Conservation (phyloP, 805 yeast species). For the Saturnispora ahearnii region DNA sequence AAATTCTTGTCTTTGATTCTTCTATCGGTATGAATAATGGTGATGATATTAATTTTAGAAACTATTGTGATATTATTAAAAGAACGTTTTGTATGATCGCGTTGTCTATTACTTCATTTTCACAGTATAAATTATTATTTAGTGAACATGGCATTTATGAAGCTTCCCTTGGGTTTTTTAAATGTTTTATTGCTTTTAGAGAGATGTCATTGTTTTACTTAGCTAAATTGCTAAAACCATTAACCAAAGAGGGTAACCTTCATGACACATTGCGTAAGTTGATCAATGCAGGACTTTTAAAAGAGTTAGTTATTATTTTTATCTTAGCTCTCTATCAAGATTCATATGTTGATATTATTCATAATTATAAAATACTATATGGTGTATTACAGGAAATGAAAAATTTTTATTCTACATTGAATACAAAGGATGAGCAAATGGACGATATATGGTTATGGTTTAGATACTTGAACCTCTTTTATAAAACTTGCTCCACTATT, state of each 20-base stretch:
- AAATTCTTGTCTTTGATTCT: slow-evolving; percentile 13
- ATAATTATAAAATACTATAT: slow-evolving; percentile 20
- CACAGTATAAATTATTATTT: slow-evolving; percentile 20
- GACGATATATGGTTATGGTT: slow-evolving; percentile 24
- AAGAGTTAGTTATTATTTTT: slow-evolving; percentile 21
- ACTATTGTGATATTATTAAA: slow-evolving; percentile 17
- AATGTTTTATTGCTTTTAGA: slow-evolving; percentile 21
- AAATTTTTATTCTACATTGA: slow-evolving; percentile 10
- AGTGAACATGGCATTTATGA: slow-evolving; percentile 22
- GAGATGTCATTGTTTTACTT: slow-evolving; percentile 20
- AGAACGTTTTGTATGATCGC: slow-evolving; percentile 22
- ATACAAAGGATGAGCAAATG: slow-evolving; percentile 16
- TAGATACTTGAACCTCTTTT: slow-evolving; percentile 30
- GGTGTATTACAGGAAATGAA: slow-evolving; percentile 20
- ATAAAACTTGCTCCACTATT: slow-evolving; percentile 40
- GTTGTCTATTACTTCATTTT: slow-evolving; percentile 20
- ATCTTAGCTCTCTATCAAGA: slow-evolving; percentile 25
- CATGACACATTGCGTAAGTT: slow-evolving; percentile 15
- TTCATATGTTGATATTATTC: slow-evolving; percentile 22
- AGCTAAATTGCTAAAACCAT: slow-evolving; percentile 15
- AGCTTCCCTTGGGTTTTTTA: slow-evolving; percentile 18
- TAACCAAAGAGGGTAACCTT: slow-evolving; percentile 8
- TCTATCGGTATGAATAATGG: slow-evolving; percentile 9
- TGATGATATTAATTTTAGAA: slow-evolving; percentile 12
- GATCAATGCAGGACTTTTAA: slow-evolving; percentile 18